Conservation (phyloP, 441 rosid species). For the Capsella rubella region DNA sequence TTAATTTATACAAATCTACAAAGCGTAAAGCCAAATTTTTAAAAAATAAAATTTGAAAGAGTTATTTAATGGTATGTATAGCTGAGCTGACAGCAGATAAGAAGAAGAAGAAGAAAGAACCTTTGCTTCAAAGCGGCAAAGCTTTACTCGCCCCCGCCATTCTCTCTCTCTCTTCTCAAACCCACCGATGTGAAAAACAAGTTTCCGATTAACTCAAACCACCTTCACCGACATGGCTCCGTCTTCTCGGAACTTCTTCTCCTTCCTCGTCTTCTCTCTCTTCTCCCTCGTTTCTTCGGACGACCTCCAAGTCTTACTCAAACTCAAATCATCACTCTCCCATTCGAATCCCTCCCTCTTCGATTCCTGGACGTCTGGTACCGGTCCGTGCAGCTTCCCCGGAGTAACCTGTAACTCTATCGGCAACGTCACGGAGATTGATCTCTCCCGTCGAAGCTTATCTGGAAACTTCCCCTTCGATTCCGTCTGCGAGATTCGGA, state of each 20-base stretch:
- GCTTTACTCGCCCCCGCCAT: slow-evolving; percentile 33
- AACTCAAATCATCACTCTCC: slow-evolving; percentile 52
- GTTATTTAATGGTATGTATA: slow-evolving; percentile 32
- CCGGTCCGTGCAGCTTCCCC: slow-evolving; percentile 53
- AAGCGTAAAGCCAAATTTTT: background rate
- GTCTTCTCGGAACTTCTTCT: background rate
- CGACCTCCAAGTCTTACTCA: slow-evolving; percentile 64
- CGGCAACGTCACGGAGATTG: slow-evolving; percentile 65
- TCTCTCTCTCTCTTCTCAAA: background rate
- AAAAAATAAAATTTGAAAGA: slow-evolving; percentile 2
- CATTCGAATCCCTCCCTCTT: slow-evolving; percentile 49
- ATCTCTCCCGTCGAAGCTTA: slow-evolving; percentile 61
- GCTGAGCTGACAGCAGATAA: slow-evolving; percentile 4
- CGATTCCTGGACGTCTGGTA: slow-evolving; percentile 59
- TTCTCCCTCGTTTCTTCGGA: slow-evolving; percentile 54
- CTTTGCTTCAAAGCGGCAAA: slow-evolving; percentile 44
- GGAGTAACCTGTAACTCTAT: slow-evolving; percentile 67
- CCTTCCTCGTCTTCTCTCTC: slow-evolving; percentile 41
- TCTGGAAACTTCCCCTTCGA: slow-evolving; percentile 61
- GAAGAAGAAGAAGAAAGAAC: slow-evolving; percentile 7
- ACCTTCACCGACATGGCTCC: slow-evolving; percentile 39
- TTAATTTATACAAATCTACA: background rate
- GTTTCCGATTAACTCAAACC: slow-evolving; percentile 14
- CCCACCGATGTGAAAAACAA: slow-evolving; percentile 35
- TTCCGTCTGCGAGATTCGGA: slow-evolving; percentile 66